phyloP scores from a whole-genome alignment of 768 basidiomycete genomes.

The Brasilioporus rufonigricans region DNA sequence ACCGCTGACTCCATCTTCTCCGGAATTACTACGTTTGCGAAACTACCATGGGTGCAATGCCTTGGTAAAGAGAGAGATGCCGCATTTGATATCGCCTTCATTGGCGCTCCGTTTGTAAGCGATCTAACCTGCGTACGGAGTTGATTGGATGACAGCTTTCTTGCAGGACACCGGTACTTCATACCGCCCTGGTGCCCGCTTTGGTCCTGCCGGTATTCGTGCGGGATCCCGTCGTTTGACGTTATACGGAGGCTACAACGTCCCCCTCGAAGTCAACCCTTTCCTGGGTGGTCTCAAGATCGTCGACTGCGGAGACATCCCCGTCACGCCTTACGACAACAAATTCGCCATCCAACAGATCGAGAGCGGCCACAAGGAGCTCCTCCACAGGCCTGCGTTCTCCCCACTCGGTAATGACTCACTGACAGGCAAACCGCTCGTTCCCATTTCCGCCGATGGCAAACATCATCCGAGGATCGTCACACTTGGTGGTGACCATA shows the following conservation, averaged over 20 bases:
- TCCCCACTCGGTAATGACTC: conserved; percentile 64
- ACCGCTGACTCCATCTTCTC: conserved; percentile 80
- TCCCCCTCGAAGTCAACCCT: conserved; percentile 70
- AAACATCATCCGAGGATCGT: conserved; percentile 76
- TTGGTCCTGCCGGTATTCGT: conserved; percentile 82
- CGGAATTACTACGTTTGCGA: conserved; percentile 84
- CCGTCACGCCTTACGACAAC: conserved; percentile 78
- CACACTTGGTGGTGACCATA: conserved; percentile 87
- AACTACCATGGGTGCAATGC: conserved; percentile 81
- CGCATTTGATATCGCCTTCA: conserved; percentile 76
- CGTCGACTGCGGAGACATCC: conserved; percentile 79
- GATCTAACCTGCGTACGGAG: not conserved
- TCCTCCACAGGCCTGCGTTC: conserved; percentile 62
- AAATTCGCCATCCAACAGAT: conserved; percentile 71
- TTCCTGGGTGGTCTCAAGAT: conserved; percentile 65
- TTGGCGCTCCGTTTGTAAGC: conserved; percentile 75
- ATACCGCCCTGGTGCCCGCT: conserved; percentile 81
- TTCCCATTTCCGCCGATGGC: conserved; percentile 64
- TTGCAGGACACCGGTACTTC: conserved; percentile 67
- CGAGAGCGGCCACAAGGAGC: conserved; percentile 65
- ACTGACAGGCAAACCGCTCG: conserved; percentile 52
- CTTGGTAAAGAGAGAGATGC: conserved; percentile 57
- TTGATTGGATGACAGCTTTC: not conserved
- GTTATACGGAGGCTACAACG: conserved; percentile 76
- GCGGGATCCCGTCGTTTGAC: conserved; percentile 74